Evolutionary conservation across 495 filamentous ascomycete genomes (phyloP), one percentile per base, ranked within the genome.

Genomic region (Hapsidospora chrysogenum): DNA sequence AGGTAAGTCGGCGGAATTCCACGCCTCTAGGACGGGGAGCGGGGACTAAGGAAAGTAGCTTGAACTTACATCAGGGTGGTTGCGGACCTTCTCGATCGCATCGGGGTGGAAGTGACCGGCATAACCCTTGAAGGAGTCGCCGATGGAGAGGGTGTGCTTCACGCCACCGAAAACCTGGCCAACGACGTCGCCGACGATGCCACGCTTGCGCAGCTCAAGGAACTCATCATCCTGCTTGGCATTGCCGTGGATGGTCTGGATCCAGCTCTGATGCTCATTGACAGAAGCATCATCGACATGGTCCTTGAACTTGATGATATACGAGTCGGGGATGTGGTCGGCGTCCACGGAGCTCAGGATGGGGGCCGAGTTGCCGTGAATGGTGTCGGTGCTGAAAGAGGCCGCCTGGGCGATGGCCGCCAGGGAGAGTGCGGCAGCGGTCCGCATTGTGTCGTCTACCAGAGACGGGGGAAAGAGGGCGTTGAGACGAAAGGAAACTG

Each of bases 291-390:
- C 56, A 39, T 64, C 63, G 36, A 99, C 78, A 52, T 95, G 84
- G 57, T 87, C 80, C 76, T 99, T 96, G 73, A 99, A 95, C 44
- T 92, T 83, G 60, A 99, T 61, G 59, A 99, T 94, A 57, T 96
- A 99, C 26, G 82, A 84, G 62, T 94, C 79, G 31, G 84, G 80
- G 22, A 99, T 71, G 38, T 63, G 60, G 43, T 81, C 61, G 18
- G 84, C 66, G 47, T 78, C 77, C 18, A 66, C 57, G 6, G 85
- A 78, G 11, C 85, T 87, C 46, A 96, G 63, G 43, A 99, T 66
- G 45, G 92, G 92, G 43, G 92, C 89, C 29, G 76, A 76, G 41
- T 76, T 82, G 46, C 81, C 76, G 57, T 92, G 79, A 54, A 89
- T 80, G 44, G 84, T 79, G 44, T 76, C 77, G 39, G 77, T 67